Evolutionary conservation across 352 stramenopile genomes (phyloP), one percentile per base, ranked within the genome.

Genomic region (Globisporangium emineosum): DNA sequence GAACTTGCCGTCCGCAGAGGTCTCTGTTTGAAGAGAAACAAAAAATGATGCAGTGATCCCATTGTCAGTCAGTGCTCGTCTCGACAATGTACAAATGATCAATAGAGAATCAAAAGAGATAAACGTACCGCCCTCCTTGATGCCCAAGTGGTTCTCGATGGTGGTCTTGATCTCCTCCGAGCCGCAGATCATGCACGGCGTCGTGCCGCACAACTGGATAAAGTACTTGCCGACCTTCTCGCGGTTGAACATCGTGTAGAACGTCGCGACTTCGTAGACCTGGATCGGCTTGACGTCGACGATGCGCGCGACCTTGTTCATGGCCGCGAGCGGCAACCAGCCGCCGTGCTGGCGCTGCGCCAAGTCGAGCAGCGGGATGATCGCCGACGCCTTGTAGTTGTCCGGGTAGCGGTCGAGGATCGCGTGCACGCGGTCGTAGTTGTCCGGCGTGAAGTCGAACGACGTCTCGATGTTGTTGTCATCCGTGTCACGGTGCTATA

Each of bases 161-260:
- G 96, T 98, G 76, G 97, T 93, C 81, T 98, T 99, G 79, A 99
- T 99, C 79, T 99, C 97, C 79, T 99, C 94, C 51, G 92, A 97
- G 55, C 98, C 98, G 73, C 96, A 99, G 72, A 99, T 98, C 97
- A 99, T 99, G 86, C 98, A 99, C 23, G 98, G 98, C 57, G 98
- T 99, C 15, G 98, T 99, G 65, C 97, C 97, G 70, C 98, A 99
- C 13, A 99, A 85, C 78, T 98, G 92, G 67, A 98, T 97, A 66
- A 97, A 97, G 78, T 96, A 97, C 81, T 97, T 98, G 78, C 91
- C 92, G 52, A 97, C 89, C 72, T 98, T 98, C 66, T 97, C 94
- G 51, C 80, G 71, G 79, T 94, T 99, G 83, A 99, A 99, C 97
- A 99, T 99, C 70, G 98, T 99, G 88, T 99, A 99, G 76, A 99